These are phyloP conservation scores for Neonectria ditissima DNA, from an alignment of 2,329 filamentous ascomycete genomes.

Conservation along the genomic window DNA sequence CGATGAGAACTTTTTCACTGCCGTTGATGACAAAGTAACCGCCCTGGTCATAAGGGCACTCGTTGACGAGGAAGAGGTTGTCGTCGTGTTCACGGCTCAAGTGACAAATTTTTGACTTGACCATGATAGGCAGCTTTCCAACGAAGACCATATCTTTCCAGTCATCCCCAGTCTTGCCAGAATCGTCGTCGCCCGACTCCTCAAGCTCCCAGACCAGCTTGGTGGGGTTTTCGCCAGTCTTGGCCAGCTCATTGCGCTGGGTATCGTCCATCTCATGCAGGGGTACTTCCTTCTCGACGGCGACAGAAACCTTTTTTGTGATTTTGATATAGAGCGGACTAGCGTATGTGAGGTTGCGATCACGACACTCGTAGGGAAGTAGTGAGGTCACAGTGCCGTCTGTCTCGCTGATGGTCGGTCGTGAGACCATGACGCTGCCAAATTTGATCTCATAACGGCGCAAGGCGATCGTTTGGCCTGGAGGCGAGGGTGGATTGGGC, in stretches of 20 bases:
- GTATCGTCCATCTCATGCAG: slow-evolving; percentile 76
- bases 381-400: slow-evolving; percentile 89
- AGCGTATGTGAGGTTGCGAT: slow-evolving; percentile 96
- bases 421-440: slow-evolving; percentile 87
- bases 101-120: slow-evolving; percentile 96
- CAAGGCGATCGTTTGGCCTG: slow-evolving; percentile 84
- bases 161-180: slow-evolving; percentile 62
- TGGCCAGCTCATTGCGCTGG: slow-evolving; percentile 66
- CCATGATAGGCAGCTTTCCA: slow-evolving; percentile 96
- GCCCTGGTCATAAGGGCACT: slow-evolving; percentile 98
- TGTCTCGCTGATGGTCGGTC: slow-evolving; percentile 91
- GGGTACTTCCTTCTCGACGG: slow-evolving; percentile 78
- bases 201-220: slow-evolving; percentile 72
- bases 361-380: slow-evolving; percentile 92
- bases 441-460: slow-evolving; percentile 97
- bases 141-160: slow-evolving; percentile 85
- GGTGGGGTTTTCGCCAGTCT: slow-evolving; percentile 69
- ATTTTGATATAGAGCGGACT: slow-evolving; percentile 92
- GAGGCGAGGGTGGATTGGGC: slow-evolving; percentile 80
- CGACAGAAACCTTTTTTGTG: slow-evolving; percentile 84
- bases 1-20: slow-evolving; percentile 97
- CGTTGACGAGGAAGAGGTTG: slow-evolving; percentile 89
- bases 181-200: slow-evolving; percentile 63
- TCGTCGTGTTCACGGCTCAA: slow-evolving; percentile 86
- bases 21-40: slow-evolving; percentile 99